Conservation (phyloP, 2,329 filamentous ascomycete species). For the Aplosporella prunicola region DNA sequence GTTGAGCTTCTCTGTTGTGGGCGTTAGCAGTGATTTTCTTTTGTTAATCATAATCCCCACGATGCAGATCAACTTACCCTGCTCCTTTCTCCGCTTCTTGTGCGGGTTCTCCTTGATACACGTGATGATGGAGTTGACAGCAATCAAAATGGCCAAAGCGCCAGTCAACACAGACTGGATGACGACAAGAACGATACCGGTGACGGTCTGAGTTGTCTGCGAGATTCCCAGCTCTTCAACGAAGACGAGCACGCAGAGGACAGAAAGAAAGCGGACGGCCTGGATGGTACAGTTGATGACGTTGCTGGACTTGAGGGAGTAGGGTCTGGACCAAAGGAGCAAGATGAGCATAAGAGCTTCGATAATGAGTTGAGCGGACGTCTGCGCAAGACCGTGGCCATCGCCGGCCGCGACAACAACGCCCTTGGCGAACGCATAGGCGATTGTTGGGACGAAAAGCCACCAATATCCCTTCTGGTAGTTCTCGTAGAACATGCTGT, state of each 20-base stretch:
- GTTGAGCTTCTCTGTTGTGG: constrained; percentile 58
- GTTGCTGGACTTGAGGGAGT: constrained; percentile 76
- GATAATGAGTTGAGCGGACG: constrained; percentile 67
- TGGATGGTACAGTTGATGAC: constrained; percentile 92
- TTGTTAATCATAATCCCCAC: not conserved
- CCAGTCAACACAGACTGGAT: constrained; percentile 79
- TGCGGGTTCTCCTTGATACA: constrained; percentile 86
- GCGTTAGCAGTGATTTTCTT: constrained; percentile 21
- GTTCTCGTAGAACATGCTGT: constrained; percentile 93
- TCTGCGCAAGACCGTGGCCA: constrained; percentile 75
- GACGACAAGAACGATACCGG: constrained; percentile 86
- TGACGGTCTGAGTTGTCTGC: constrained; percentile 88
- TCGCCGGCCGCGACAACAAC: constrained; percentile 76
- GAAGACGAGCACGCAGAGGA: constrained; percentile 82
- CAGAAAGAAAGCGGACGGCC: constrained; percentile 77
- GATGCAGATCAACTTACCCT: constrained; percentile 52
- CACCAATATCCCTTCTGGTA: constrained; percentile 96
- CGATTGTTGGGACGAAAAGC: constrained; percentile 81
- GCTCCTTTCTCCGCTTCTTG: constrained; percentile 76
- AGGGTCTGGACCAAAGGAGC: constrained; percentile 78
- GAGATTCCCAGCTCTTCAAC: constrained; percentile 85
- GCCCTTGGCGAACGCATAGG: constrained; percentile 87
- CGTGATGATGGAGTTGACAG: constrained; percentile 75
- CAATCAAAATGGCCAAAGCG: constrained; percentile 75
- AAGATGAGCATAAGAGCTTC: constrained; percentile 71